A percentile compares a stretch with the other conserved stretches of the same genome.
Evolutionary conservation across 2,329 filamentous ascomycete species (phyloP).

Genomic region (Pseudogymnoascus sp.): DNA sequence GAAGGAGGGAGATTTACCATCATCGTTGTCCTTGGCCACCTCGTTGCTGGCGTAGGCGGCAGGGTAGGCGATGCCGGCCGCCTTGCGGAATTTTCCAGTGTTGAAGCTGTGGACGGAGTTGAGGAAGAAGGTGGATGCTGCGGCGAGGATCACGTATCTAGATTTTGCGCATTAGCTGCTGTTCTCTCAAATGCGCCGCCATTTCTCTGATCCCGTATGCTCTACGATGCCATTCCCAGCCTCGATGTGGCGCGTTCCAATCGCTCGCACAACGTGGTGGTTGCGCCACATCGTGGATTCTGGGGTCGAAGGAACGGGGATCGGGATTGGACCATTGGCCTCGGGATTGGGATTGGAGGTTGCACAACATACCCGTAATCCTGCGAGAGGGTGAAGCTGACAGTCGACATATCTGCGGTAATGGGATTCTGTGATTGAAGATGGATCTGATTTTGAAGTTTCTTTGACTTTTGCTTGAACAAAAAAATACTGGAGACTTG

Average conservation of each 20-base stretch:
- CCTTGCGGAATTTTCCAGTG: conserved; percentile 42
- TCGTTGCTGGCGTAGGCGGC: conserved; percentile 48
- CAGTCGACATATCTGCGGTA: conserved; percentile 2
- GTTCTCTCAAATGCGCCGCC: background rate
- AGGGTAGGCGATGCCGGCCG: conserved; percentile 48
- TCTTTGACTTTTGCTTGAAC: background rate
- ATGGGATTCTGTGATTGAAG: background rate
- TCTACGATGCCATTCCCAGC: background rate
- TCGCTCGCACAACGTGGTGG: background rate
- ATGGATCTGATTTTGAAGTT: background rate
- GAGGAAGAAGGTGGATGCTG: conserved; percentile 49
- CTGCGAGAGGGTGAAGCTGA: background rate
- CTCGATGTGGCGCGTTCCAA: background rate
- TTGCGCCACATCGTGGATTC: background rate
- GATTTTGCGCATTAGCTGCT: background rate
- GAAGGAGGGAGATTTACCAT: conserved; percentile 24
- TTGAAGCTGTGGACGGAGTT: conserved; percentile 44
- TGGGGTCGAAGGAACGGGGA: background rate
- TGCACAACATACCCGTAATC: conserved; percentile 9
- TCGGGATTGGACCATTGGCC: background rate
- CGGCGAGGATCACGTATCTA: conserved; percentile 54
- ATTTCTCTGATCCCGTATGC: background rate
- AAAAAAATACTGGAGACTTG: background rate
- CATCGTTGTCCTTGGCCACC: conserved; percentile 44
- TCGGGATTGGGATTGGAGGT: background rate